These are phyloP conservation scores for Penicillium maclennaniae DNA, from an alignment of 495 filamentous ascomycete genomes.

Conservation along the genomic window DNA sequence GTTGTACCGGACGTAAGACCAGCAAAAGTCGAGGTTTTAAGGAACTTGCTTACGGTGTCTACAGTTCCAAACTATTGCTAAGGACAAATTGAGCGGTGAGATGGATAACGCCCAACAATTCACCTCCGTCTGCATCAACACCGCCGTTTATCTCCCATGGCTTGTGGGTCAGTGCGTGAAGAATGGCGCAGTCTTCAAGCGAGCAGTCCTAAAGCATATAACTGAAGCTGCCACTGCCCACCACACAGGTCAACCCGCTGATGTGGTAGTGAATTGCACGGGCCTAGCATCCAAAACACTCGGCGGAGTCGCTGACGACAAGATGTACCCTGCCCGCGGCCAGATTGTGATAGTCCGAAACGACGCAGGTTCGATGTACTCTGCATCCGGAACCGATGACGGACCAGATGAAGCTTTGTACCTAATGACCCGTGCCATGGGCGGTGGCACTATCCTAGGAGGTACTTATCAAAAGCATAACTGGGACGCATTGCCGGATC, in stretches of 20 bases:
- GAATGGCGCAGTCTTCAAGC: slow-evolving; percentile 62
- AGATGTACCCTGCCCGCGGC: slow-evolving; percentile 73
- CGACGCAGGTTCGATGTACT: slow-evolving; percentile 65
- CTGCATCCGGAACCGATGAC: slow-evolving; percentile 73
- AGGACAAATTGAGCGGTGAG: slow-evolving; percentile 52
- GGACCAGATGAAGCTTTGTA: slow-evolving; percentile 78
- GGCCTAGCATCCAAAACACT: slow-evolving; percentile 70
- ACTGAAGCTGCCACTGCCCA: slow-evolving; percentile 63
- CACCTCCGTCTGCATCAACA: slow-evolving; percentile 88
- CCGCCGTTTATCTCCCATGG: slow-evolving; percentile 80
- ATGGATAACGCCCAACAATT: slow-evolving; percentile 71
- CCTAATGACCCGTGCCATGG: slow-evolving; percentile 83
- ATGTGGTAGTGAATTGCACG: slow-evolving; percentile 83
- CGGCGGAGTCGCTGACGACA: slow-evolving; percentile 76
- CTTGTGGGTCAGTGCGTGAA: slow-evolving; percentile 70
- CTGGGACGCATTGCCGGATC: slow-evolving; percentile 80
- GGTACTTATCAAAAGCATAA: slow-evolving; percentile 80
- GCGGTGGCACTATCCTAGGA: slow-evolving; percentile 76
- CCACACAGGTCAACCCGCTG: slow-evolving; percentile 57
- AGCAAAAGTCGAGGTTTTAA: neutral
- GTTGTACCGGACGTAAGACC: slow-evolving; percentile 64
- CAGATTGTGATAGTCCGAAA: slow-evolving; percentile 90
- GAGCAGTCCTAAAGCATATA: slow-evolving; percentile 64
- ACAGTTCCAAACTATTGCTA: slow-evolving; percentile 54
- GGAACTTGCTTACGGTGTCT: slow-evolving; percentile 1